Percentiles rank a stretch among this genome's conserved stretches.
phyloP scores from a whole-genome alignment of 768 basidiomycete species.

The Rhodotorula taiwanensis region DNA sequence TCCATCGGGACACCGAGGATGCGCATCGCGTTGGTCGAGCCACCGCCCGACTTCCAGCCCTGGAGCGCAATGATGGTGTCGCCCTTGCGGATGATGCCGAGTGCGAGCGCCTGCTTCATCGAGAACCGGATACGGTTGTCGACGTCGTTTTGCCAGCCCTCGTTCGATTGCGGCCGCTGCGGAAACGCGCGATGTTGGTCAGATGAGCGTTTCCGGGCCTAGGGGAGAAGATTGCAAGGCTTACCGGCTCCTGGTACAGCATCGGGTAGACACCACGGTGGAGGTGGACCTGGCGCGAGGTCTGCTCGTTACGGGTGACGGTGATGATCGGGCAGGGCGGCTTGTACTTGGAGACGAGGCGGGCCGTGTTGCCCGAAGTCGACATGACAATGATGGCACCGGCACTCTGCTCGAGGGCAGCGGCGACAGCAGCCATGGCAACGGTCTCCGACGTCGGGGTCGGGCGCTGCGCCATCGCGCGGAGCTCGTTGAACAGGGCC shows the following conservation, averaged over 20 bases:
- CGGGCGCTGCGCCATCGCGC: slow-evolving; percentile 68
- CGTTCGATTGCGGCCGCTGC: slow-evolving; percentile 74
- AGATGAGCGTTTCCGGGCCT: slow-evolving; percentile 82
- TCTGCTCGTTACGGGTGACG: slow-evolving; percentile 96
- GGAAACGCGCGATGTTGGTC: slow-evolving; percentile 90
- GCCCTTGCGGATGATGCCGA: slow-evolving; percentile 82
- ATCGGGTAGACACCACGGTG: slow-evolving; percentile 96
- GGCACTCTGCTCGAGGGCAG: slow-evolving; percentile 88
- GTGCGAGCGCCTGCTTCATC: slow-evolving; percentile 67
- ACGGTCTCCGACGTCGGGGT: slow-evolving; percentile 94
- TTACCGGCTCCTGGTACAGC: slow-evolving; percentile 59
- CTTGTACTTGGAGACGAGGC: slow-evolving; percentile 92
- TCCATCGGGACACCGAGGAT: slow-evolving; percentile 35
- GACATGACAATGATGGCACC: slow-evolving; percentile 93
- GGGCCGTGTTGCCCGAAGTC: slow-evolving; percentile 84
- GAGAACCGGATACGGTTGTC: slow-evolving; percentile 56
- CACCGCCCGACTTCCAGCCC: slow-evolving; percentile 98
- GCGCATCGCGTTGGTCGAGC: slow-evolving; percentile 73
- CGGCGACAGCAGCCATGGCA: slow-evolving; percentile 90
- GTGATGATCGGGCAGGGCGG: slow-evolving; percentile 71
- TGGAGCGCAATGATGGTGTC: slow-evolving; percentile 89
- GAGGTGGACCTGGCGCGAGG: slow-evolving; percentile 90
- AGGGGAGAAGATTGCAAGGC: background rate
- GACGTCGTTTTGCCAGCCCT: slow-evolving; percentile 95
- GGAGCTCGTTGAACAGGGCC: slow-evolving; percentile 74